phyloP scores from a whole-genome alignment of 2,329 filamentous ascomycete genomes.

The Lachnellula occidentalis region DNA sequence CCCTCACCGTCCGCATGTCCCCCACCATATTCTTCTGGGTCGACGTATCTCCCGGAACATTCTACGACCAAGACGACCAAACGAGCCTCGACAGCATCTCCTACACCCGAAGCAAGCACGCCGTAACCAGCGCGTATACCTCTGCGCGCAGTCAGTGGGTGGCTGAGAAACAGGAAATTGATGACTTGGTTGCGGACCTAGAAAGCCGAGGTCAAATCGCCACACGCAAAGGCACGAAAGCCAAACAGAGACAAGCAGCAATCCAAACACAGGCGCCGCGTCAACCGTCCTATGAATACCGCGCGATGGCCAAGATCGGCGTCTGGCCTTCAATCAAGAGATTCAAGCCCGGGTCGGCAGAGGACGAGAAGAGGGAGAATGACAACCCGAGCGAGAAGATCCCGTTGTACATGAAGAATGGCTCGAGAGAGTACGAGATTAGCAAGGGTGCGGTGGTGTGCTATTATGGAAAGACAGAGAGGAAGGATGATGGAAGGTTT shows the following conservation, averaged over 20 bases:
- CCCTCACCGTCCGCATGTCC: constrained; percentile 19
- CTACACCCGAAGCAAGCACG: constrained; percentile 13
- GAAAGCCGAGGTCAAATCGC: not conserved
- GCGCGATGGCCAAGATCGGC: constrained; percentile 15
- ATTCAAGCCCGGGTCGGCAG: constrained; percentile 18
- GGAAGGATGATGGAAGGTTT: not conserved
- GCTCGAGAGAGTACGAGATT: constrained; percentile 15
- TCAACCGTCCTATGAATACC: constrained; percentile 3
- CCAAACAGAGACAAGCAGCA: not conserved
- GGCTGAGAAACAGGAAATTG: not conserved
- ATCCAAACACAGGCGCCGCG: not conserved
- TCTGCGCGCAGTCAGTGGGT: not conserved
- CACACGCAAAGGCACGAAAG: not conserved
- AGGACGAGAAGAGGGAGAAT: constrained; percentile 5
- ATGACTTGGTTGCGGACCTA: not conserved
- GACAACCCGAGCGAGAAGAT: not conserved
- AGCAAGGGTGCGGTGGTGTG: constrained; percentile 12
- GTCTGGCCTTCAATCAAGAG: constrained; percentile 19
- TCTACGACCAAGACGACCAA: constrained; percentile 18
- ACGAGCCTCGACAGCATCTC: constrained; percentile 3
- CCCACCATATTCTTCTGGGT: constrained; percentile 23
- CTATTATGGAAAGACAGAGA: constrained; percentile 16
- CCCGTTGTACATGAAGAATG: constrained; percentile 11
- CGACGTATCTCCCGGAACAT: constrained; percentile 11
- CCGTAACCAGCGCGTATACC: not conserved